Conservation (phyloP, 345 rosid genomes). For the Hibiscus trionum region DNA sequence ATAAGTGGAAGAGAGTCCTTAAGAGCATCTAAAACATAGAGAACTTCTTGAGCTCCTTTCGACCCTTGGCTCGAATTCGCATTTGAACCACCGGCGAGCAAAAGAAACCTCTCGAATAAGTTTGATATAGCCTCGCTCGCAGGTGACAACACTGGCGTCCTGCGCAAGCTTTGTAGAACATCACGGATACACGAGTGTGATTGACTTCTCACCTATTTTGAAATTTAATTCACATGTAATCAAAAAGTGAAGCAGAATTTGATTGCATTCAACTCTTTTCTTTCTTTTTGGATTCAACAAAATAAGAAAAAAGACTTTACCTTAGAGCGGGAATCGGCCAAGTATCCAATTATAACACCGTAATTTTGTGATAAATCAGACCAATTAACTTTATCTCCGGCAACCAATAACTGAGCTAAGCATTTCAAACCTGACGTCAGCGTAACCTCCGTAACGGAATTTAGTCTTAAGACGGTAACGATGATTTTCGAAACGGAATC, state of each 20-base stretch:
- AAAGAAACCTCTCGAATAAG: slow-evolving; percentile 54
- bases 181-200: slow-evolving; percentile 52
- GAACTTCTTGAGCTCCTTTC: slow-evolving; percentile 72
- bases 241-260: not conserved
- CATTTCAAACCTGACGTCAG: slow-evolving; percentile 57
- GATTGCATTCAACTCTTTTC: not conserved
- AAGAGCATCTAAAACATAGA: slow-evolving; percentile 54
- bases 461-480: slow-evolving; percentile 36
- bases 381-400: slow-evolving; percentile 41
- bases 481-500: slow-evolving; percentile 40
- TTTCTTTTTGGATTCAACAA: too few relatives aligned
- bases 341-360: slow-evolving; percentile 32
- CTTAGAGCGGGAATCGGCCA: slow-evolving; percentile 55
- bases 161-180: slow-evolving; percentile 45
- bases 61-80: slow-evolving; percentile 39
- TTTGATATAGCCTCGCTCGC: slow-evolving; percentile 66
- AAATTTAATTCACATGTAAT: not conserved
- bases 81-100: slow-evolving; percentile 62
- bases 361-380: slow-evolving; percentile 40
- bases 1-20: slow-evolving; percentile 75
- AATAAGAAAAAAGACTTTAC: slow-evolving; percentile 20
- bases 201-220: slow-evolving; percentile 59
- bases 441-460: slow-evolving; percentile 35
- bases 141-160: slow-evolving; percentile 37
- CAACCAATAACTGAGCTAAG: slow-evolving; percentile 39